Conservation (phyloP, 2,329 filamentous ascomycete species). For the Cercospora berteroae region DNA sequence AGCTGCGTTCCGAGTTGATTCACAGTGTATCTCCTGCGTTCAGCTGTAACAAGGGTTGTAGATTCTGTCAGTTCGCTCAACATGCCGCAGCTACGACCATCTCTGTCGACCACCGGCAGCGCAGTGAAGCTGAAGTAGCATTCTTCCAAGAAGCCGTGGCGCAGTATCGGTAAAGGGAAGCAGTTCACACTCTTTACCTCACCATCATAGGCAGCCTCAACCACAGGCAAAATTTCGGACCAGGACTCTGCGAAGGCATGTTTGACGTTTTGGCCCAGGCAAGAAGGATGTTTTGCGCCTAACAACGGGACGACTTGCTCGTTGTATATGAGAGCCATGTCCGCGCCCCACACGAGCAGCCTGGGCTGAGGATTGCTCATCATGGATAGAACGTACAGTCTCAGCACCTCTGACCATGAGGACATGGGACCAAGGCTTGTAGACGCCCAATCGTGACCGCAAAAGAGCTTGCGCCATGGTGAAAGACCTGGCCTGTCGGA, state of each 20-base stretch:
- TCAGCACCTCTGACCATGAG: constrained; percentile 29
- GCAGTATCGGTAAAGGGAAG: constrained; percentile 28
- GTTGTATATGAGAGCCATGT: constrained; percentile 36
- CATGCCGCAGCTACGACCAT: constrained; percentile 25
- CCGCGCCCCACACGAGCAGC: constrained; percentile 36
- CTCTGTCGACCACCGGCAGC: constrained; percentile 29
- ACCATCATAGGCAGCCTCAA: constrained; percentile 28
- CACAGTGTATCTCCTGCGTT: constrained; percentile 26
- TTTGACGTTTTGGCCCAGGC: constrained; percentile 23
- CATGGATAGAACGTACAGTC: constrained; percentile 28
- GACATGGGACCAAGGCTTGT: constrained; percentile 34
- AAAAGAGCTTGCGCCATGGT: constrained; percentile 30
- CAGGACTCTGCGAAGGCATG: constrained; percentile 29
- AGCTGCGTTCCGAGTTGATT: constrained; percentile 22
- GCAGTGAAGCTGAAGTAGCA: constrained; percentile 34
- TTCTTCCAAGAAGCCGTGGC: constrained; percentile 34
- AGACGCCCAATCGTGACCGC: constrained; percentile 32
- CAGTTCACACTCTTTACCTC: constrained; percentile 22
- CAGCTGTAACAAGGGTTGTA: constrained; percentile 25
- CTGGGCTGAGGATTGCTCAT: constrained; percentile 36
- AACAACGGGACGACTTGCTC: constrained; percentile 32
- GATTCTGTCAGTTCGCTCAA: constrained; percentile 32
- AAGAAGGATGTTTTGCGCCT: constrained; percentile 28
- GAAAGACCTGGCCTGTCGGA: constrained; percentile 25
- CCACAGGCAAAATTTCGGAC: constrained; percentile 22